Evolutionary conservation across 2,329 filamentous ascomycete genomes (phyloP), one percentile per base, ranked within the genome.

Genomic region (Cladosporium sp.): DNA sequence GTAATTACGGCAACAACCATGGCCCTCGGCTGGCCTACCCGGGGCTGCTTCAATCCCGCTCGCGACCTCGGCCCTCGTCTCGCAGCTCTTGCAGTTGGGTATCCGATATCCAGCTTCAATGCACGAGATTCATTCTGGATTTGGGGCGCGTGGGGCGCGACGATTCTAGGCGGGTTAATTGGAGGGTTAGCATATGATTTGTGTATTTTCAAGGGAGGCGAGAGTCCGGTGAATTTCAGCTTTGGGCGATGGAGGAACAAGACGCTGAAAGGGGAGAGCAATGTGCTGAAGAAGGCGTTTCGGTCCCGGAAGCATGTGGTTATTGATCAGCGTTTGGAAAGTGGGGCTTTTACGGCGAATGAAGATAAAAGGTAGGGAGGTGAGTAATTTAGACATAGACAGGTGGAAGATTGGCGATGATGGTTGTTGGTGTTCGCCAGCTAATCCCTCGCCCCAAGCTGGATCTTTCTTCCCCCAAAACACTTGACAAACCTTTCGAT

Each of bases 171-270:
- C 1, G 67, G 70, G 0, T 58, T 77, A 3, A 56, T 71, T 8
- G 75, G 75, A 0, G 73, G 60, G 0, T 68, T 76, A 34, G 51
- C 77, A 27, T 79, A 79, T 56, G 75, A 78, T 61, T 63, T 69
- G 18, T 69, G 72, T 37, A 73, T 79, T 44, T 79, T 78, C 58
- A 73, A 73, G 7, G 63, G 63, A 8, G 74, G 73, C 0, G 76
- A 79, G 57, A 73, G 69, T 47, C 76, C 75, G 0, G 70, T 79
- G n/a, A 79, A 78, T 55, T 78, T 78, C 58, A 71, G 57, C 9
- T 55, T 72, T 3, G 50, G 54, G 30, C 51, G 56, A n/a, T 63
- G 62, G 58, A 55, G 55, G 48, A 50, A 51, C 20, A 54, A 61
- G 19, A 43, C 48, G 11, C 43, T 59, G 37, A 58, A 58, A 48